A percentile compares a stretch with the other conserved stretches of the same genome.
phyloP scores from a whole-genome alignment of 306 rosid species.

The Sesbania bispinosa region DNA sequence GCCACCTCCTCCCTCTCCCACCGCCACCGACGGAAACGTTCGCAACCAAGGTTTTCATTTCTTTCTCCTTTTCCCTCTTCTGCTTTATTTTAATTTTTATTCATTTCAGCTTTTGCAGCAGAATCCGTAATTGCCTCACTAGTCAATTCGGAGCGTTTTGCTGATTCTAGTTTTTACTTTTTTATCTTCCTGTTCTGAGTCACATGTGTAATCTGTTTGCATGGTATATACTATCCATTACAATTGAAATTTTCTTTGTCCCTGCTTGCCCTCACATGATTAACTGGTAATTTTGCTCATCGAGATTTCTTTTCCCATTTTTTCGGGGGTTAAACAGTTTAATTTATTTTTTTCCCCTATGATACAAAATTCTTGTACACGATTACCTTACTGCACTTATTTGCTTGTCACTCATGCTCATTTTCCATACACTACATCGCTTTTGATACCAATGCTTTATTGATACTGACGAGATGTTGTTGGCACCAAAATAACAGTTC shows the following conservation, averaged over 20 bases:
- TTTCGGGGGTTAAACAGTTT: background rate
- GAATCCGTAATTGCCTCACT: background rate
- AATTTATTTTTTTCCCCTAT: background rate
- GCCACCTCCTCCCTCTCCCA: constrained; percentile 29
- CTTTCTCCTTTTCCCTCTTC: background rate
- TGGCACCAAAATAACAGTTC: background rate
- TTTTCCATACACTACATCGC: background rate
- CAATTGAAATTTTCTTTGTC: background rate
- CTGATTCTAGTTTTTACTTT: constrained; percentile 18
- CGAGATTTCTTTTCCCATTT: background rate
- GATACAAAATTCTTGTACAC: background rate
- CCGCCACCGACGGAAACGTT: constrained; percentile 36
- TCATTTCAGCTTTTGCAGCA: background rate
- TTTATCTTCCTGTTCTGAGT: background rate
- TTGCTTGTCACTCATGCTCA: background rate
- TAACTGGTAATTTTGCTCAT: background rate
- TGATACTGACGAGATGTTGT: background rate
- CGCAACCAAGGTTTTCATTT: constrained; percentile 49
- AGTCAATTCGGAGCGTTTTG: background rate
- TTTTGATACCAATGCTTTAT: background rate
- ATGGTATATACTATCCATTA: background rate
- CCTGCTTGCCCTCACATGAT: background rate
- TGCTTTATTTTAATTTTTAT: background rate
- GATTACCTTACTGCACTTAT: background rate
- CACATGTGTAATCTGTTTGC: background rate